Conservation (phyloP, 1,284 basidiomycete genomes). For the Sporisorium sorghi region DNA sequence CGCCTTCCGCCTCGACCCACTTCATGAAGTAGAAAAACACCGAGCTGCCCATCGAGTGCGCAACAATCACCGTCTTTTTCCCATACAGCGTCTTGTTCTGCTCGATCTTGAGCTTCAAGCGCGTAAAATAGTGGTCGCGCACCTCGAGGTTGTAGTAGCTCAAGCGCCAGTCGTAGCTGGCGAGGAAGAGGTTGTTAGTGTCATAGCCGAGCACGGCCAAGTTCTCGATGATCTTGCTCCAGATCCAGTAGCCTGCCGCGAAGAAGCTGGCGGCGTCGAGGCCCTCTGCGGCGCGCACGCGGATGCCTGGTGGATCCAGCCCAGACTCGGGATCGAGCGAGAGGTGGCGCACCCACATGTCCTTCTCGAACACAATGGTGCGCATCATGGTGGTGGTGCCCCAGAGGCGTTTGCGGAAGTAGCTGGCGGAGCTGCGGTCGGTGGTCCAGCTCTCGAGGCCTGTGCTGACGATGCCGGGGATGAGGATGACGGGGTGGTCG, state of each 20-base stretch:
- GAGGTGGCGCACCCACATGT: constrained; percentile 88
- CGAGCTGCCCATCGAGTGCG: constrained; percentile 75
- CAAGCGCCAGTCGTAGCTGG: constrained; percentile 74
- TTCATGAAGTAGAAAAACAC: constrained; percentile 73
- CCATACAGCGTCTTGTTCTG: constrained; percentile 79
- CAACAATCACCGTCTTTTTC: constrained; percentile 86
- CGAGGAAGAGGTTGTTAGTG: constrained; percentile 64
- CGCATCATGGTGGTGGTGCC: constrained; percentile 78
- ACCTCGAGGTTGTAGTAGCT: constrained; percentile 88
- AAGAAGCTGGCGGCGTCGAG: constrained; percentile 83
- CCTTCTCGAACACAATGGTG: constrained; percentile 85
- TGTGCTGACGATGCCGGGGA: constrained; percentile 66
- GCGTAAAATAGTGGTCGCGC: constrained; percentile 91
- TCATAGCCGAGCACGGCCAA: constrained; percentile 74
- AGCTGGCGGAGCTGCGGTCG: constrained; percentile 44
- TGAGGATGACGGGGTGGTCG: constrained; percentile 65
- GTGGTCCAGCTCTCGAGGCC: constrained; percentile 68
- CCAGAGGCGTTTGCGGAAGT: constrained; percentile 67
- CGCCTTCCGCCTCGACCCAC: constrained; percentile 89
- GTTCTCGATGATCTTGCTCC: constrained; percentile 83
- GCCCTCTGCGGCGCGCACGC: constrained; percentile 89
- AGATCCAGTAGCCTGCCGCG: constrained; percentile 89
- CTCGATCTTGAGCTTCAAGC: constrained; percentile 86
- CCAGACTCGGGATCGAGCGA: constrained; percentile 89
- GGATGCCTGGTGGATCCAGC: constrained; percentile 87